These are phyloP conservation scores for Conringia planisiliqua DNA, from an alignment of 345 rosid species.

Conservation along the genomic window DNA sequence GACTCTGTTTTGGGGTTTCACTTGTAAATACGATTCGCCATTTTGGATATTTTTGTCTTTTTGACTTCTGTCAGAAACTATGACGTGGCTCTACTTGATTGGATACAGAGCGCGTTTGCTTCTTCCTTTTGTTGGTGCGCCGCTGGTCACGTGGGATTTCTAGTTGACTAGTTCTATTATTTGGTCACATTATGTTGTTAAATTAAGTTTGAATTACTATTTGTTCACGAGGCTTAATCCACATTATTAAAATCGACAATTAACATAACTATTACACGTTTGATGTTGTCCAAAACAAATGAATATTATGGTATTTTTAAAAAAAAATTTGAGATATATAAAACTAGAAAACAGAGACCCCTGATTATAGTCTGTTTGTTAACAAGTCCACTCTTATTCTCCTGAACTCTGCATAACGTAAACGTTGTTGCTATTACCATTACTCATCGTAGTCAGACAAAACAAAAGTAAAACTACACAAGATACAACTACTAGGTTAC, in stretches of 20 bases:
- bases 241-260: no score
- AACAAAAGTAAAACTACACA: background rate
- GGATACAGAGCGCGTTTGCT: background rate
- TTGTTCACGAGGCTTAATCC: no score
- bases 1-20: conserved; percentile 16
- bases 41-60: conserved; percentile 16
- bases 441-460: conserved; percentile 7
- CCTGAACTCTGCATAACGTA: background rate
- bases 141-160: conserved; percentile 5
- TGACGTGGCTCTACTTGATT: background rate
- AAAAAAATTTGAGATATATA: no score
- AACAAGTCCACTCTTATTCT: background rate
- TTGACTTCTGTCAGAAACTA: conserved; percentile 14
- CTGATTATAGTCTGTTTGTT: no score
- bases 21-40: background rate
- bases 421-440: conserved; percentile 20
- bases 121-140: background rate
- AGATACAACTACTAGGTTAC: conserved; percentile 8
- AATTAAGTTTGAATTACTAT: no score
- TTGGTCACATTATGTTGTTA: no score
- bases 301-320: no score
- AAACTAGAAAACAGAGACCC: no score
- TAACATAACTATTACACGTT: no score
- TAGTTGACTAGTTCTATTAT: no score
- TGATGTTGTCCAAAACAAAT: no score